Percentiles rank a stretch among this genome's conserved stretches.
phyloP scores from a whole-genome alignment of 2,329 filamentous ascomycete genomes.

The Pseudogymnoascus sp. region DNA sequence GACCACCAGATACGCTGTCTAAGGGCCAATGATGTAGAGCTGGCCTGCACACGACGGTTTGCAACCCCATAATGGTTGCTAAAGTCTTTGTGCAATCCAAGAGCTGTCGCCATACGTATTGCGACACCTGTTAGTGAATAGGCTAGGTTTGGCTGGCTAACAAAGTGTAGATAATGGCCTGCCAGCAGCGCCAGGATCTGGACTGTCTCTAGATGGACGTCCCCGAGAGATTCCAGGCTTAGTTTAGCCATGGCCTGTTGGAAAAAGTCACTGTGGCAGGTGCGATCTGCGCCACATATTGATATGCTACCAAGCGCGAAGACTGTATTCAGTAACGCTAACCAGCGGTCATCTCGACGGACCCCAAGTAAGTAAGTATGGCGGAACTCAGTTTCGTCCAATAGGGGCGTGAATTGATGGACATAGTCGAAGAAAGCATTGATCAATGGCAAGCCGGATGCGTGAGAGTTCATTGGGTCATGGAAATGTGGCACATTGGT shows the following conservation, averaged over 20 bases:
- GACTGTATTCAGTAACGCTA: neutral
- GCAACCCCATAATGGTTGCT: neutral
- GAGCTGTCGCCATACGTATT: conserved; percentile 18
- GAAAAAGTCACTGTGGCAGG: neutral
- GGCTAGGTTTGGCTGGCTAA: conserved; percentile 21
- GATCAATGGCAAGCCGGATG: neutral
- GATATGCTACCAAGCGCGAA: neutral
- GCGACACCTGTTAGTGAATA: conserved; percentile 19
- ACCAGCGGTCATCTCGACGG: neutral
- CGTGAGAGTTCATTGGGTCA: neutral
- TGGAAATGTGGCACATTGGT: neutral
- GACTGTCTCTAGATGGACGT: conserved; percentile 17
- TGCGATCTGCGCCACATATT: neutral
- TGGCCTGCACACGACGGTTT: neutral
- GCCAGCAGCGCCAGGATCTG: conserved; percentile 20
- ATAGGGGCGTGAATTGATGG: neutral
- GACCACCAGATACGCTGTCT: neutral
- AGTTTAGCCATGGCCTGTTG: neutral
- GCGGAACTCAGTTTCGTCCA: neutral
- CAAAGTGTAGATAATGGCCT: conserved; percentile 21
- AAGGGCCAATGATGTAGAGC: neutral
- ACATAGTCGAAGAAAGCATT: neutral
- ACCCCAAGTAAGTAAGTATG: neutral
- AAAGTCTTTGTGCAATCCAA: conserved; percentile 16
- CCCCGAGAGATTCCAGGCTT: neutral